phyloP scores from a whole-genome alignment of 352 stramenopile genomes.

The Discostella stelligera region DNA sequence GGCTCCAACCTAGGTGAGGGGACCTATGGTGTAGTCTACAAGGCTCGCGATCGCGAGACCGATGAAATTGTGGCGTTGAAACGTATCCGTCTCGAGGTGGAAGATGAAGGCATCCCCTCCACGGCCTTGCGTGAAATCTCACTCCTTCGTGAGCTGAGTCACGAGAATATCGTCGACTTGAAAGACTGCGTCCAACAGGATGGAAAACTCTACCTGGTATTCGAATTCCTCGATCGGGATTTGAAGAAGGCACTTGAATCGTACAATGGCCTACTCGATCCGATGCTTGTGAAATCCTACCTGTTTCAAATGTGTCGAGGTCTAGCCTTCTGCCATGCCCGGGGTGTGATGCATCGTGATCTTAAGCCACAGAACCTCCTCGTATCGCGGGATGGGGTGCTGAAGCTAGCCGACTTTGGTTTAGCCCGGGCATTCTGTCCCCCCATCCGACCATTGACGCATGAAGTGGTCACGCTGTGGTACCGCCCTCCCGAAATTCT shows the following conservation, averaged over 20 bases:
- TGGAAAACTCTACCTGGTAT: constrained; percentile 95
- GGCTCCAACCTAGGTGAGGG: constrained; percentile 86
- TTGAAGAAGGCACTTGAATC: constrained; percentile 93
- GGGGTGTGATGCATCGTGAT: constrained; percentile 91
- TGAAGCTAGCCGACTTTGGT: constrained; percentile 99
- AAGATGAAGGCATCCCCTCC: constrained; percentile 98
- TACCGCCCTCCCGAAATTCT: constrained; percentile 98
- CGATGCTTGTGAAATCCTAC: constrained; percentile 87
- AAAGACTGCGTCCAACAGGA: constrained; percentile 86
- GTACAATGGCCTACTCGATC: constrained; percentile 77
- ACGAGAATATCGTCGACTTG: constrained; percentile 96
- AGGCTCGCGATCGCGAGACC: constrained; percentile 88
- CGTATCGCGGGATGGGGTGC: constrained; percentile 89
- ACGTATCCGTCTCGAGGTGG: constrained; percentile 96
- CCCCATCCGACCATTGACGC: constrained; percentile 95
- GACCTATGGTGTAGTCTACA: constrained; percentile 97
- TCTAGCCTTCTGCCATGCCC: constrained; percentile 86
- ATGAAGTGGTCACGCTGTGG: constrained; percentile 99
- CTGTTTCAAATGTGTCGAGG: constrained; percentile 85
- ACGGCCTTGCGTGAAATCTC: constrained; percentile 97
- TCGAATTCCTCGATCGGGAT: constrained; percentile 99
- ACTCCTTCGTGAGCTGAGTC: constrained; percentile 94
- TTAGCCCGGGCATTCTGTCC: constrained; percentile 95
- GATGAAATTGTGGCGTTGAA: constrained; percentile 93
- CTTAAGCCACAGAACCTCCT: constrained; percentile 98